phyloP scores from a whole-genome alignment of 495 filamentous ascomycete genomes.

The Aspergillus olivimuriae region DNA sequence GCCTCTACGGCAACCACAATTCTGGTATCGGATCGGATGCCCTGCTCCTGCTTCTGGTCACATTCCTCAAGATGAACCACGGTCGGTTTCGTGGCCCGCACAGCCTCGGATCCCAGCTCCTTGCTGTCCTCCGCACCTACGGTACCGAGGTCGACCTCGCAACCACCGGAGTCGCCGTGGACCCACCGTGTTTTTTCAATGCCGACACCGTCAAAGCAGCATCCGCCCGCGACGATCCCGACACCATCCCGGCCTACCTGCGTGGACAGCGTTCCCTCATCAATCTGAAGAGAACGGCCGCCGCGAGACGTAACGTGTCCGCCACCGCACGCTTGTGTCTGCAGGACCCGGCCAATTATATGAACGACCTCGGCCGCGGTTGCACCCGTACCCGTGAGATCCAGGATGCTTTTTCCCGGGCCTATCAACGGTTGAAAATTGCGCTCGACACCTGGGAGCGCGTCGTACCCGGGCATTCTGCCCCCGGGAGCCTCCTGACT shows the following conservation, averaged over 20 bases:
- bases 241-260: constrained; percentile 20
- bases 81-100: constrained; percentile 23
- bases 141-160: constrained; percentile 35
- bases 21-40: constrained; percentile 44
- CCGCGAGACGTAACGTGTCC: constrained; percentile 17
- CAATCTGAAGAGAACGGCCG: constrained; percentile 28
- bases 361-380: constrained; percentile 48
- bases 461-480: background rate
- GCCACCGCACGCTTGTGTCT: constrained; percentile 40
- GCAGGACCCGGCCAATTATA: constrained; percentile 53
- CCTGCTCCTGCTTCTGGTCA: constrained; percentile 52
- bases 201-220: constrained; percentile 12
- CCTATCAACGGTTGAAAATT: constrained; percentile 16
- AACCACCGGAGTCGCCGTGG: constrained; percentile 41
- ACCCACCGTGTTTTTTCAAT: constrained; percentile 42
- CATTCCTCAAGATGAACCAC: constrained; percentile 40
- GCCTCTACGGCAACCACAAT: constrained; percentile 35
- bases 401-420: constrained; percentile 20
- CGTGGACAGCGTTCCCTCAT: constrained; percentile 38
- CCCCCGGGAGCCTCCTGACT: constrained; percentile 21
- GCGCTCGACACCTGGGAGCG: constrained; percentile 19
- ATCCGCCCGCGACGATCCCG: background rate
- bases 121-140: constrained; percentile 48
- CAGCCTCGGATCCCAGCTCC: constrained; percentile 34
- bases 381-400: constrained; percentile 29